Percentiles rank a stretch among this genome's conserved stretches.
These are phyloP conservation scores for Cryphonectria nitschkei DNA, from an alignment of 2,329 filamentous ascomycete genomes.

Conservation along the genomic window DNA sequence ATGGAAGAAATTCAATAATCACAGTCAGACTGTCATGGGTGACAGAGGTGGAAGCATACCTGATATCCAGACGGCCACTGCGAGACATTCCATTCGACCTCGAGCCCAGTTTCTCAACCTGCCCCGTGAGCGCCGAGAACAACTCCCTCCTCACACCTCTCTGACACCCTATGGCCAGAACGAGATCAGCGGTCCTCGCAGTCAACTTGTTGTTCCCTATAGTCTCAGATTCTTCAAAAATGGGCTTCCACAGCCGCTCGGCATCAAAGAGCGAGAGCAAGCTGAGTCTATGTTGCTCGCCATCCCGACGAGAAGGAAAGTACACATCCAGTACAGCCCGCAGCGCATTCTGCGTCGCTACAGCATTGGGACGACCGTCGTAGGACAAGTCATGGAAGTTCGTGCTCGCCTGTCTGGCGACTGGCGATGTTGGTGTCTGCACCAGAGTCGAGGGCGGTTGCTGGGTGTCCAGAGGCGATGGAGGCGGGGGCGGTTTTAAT, in stretches of 20 bases:
- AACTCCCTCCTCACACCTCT: slow-evolving; percentile 56
- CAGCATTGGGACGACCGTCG: slow-evolving; percentile 48
- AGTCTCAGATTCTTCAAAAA: slow-evolving; percentile 49
- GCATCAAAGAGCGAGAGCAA: slow-evolving; percentile 53
- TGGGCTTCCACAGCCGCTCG: slow-evolving; percentile 56
- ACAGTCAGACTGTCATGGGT: background rate
- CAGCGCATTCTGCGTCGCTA: slow-evolving; percentile 61
- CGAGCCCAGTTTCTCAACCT: slow-evolving; percentile 58
- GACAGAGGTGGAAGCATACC: slow-evolving; percentile 43
- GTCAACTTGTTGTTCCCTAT: slow-evolving; percentile 36
- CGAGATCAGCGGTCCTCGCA: slow-evolving; percentile 55
- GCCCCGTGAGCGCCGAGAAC: slow-evolving; percentile 50
- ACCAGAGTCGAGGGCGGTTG: slow-evolving; percentile 46
- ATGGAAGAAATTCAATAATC: background rate
- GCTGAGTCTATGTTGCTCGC: slow-evolving; percentile 50
- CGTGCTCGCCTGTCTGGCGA: slow-evolving; percentile 33
- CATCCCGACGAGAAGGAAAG: slow-evolving; percentile 52
- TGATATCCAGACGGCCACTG: slow-evolving; percentile 61
- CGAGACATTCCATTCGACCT: slow-evolving; percentile 54
- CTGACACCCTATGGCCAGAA: slow-evolving; percentile 63
- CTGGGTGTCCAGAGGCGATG: slow-evolving; percentile 32
- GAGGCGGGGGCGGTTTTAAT: slow-evolving; percentile 30
- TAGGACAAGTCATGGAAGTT: slow-evolving; percentile 52
- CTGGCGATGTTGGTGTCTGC: slow-evolving; percentile 36
- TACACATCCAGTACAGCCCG: slow-evolving; percentile 55